These are phyloP conservation scores for Candida montana DNA, from an alignment of 805 yeast species.

Conservation along the genomic window DNA sequence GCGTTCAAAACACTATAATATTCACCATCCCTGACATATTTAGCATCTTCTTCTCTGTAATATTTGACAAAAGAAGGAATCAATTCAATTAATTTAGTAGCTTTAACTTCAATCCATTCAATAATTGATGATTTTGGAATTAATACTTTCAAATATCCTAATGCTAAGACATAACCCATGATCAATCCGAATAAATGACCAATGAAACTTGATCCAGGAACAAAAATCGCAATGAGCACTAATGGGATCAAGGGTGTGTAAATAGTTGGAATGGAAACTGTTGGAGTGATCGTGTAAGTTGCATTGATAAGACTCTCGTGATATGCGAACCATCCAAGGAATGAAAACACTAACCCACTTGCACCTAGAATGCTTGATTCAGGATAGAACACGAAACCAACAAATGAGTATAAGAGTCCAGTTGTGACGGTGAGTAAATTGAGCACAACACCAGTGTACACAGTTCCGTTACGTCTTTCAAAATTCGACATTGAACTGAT, in stretches of 20 bases:
- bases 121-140: constrained; percentile 63
- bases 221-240: constrained; percentile 41
- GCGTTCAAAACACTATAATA: constrained; percentile 27
- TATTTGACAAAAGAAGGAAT: constrained; percentile 53
- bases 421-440: constrained; percentile 66
- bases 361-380: constrained; percentile 56
- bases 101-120: constrained; percentile 55
- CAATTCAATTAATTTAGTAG: constrained; percentile 43
- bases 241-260: constrained; percentile 51
- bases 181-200: constrained; percentile 68
- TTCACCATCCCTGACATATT: constrained; percentile 33
- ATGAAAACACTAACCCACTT: constrained; percentile 67
- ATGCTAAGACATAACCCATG: constrained; percentile 60
- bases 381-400: constrained; percentile 42
- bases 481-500: constrained; percentile 57
- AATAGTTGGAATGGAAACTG: constrained; percentile 51
- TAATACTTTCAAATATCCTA: constrained; percentile 50
- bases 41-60: constrained; percentile 56
- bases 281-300: constrained; percentile 32
- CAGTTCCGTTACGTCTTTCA: constrained; percentile 75
- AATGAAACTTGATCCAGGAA: constrained; percentile 65
- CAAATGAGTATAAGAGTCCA: constrained; percentile 34
- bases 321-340: constrained; percentile 57
- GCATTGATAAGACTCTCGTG: constrained; percentile 38
- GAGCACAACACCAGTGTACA: constrained; percentile 75